Evolutionary conservation across 1,139 yeast species (phyloP), one percentile per base, ranked within the genome.

Genomic region (Ogataea hybrid): DNA sequence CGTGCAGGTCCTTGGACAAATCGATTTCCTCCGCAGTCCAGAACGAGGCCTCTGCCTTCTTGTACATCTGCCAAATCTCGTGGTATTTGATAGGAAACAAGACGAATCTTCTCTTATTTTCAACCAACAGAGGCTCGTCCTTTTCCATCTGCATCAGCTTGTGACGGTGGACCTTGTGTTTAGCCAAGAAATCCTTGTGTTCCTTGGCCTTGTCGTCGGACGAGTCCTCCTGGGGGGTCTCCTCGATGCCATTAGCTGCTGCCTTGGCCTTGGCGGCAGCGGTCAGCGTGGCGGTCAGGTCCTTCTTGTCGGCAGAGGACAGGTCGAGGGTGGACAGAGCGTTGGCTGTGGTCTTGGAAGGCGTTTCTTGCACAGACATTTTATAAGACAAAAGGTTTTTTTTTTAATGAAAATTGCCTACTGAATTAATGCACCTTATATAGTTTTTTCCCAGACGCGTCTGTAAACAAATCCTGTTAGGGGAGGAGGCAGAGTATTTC

Each of bases 21-120:
- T 92, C 99, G 56, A 94, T 89, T 71, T 92, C 99, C 73, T 92
- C 99, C 42, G 98, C 97, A 39, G 98, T 92, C 99, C 99, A 92
- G 77, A 92, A 92, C 10, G 97, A 88, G 18, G 98, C 97, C 73
- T 92, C 98, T 32, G 97, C 97, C 71, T 90, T 89, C 75, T 92
- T 92, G 72, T 92, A 92, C 78, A 95, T 92, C 67, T 90, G 96
- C 97, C 98, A 92, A 61, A 94, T 86, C 71, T 92, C 97, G 65
- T 90, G 94, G 72, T 89, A 94, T 70, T 87, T 86, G 70, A 92
- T 89, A 52, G 99, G 99, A 81, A 92, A 94, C 57, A 92, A 73
- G 43, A 92, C 98, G 62, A 89, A 92, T 63, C 98, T 82, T 63
- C 81, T 81, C 55, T 78, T 80, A 77, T 94, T 92, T 69, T 92